Evolutionary conservation across 2,329 filamentous ascomycete genomes (phyloP).

Genomic region (Colletotrichum sp.): DNA sequence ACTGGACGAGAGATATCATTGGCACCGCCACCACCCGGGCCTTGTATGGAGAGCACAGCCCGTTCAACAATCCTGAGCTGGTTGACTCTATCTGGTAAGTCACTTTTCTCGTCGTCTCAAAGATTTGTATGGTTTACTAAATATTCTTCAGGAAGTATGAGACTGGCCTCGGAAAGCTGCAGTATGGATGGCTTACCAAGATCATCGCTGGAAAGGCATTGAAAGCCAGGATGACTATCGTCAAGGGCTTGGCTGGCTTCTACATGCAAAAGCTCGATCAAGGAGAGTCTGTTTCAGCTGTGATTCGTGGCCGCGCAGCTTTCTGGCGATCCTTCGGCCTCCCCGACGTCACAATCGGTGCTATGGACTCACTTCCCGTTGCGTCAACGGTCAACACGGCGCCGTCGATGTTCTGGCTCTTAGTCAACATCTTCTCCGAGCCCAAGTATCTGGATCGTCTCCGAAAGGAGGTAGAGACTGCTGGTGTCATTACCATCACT

Average conservation of each 20-base stretch:
- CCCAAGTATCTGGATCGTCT: slow-evolving; percentile 29
- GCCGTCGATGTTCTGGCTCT: slow-evolving; percentile 40
- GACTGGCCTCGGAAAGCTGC: neutral
- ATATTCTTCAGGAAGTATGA: neutral
- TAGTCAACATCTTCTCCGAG: slow-evolving; percentile 32
- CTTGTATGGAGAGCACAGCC: slow-evolving; percentile 49
- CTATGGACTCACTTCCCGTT: slow-evolving; percentile 34
- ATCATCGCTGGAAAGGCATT: slow-evolving; percentile 28
- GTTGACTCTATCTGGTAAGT: neutral
- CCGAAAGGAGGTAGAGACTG: slow-evolving; percentile 31
- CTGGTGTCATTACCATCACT: slow-evolving; percentile 9
- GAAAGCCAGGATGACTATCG: slow-evolving; percentile 23
- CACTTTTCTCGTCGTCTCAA: neutral
- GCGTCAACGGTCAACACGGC: slow-evolving; percentile 39
- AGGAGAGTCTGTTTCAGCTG: slow-evolving; percentile 28
- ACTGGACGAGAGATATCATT: slow-evolving; percentile 42
- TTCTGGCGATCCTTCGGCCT: slow-evolving; percentile 34
- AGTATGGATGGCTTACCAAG: slow-evolving; percentile 1
- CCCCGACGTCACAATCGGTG: slow-evolving; percentile 27
- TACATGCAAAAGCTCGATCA: slow-evolving; percentile 30
- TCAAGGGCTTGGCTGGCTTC: slow-evolving; percentile 30
- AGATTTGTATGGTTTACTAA: neutral
- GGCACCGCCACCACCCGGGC: slow-evolving; percentile 40
- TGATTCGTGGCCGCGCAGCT: slow-evolving; percentile 31
- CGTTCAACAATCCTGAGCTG: slow-evolving; percentile 29